A percentile compares a stretch with the other conserved stretches of the same genome.
These are phyloP conservation scores for Tetradesmus lagerheimii DNA, from an alignment of 139 green algal genomes.

Conservation along the genomic window DNA sequence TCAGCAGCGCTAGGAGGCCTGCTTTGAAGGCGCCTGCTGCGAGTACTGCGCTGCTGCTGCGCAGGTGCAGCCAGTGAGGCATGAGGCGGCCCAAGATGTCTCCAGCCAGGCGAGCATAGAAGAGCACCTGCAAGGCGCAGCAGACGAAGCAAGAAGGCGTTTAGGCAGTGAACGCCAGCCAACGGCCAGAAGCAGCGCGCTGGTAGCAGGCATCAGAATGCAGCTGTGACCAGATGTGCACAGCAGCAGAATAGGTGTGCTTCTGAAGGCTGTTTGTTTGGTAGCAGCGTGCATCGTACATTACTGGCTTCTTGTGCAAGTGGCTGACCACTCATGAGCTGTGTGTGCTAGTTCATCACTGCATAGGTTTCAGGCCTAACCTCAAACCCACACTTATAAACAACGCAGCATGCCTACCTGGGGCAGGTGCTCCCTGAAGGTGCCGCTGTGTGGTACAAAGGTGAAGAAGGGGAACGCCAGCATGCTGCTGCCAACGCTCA, in stretches of 20 bases:
- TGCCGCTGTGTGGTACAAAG: conserved; percentile 68
- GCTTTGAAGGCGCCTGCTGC: neutral
- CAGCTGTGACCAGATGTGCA: no score
- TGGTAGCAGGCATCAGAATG: neutral
- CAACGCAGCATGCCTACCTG: conserved; percentile 49
- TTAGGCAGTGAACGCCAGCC: no score
- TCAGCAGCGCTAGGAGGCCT: conserved; percentile 42
- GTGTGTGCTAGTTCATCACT: no score
- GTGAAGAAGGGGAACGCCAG: conserved; percentile 87
- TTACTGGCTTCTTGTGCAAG: no score
- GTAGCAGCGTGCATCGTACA: no score
- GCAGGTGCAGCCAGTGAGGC: conserved; percentile 53
- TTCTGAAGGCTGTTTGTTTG: no score
- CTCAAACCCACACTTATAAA: no score
- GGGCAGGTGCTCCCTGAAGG: conserved; percentile 66
- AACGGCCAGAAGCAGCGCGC: no score
- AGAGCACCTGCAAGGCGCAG: conserved; percentile 69
- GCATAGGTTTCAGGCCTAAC: no score
- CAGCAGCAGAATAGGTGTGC: no score
- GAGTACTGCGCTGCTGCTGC: conserved; percentile 20
- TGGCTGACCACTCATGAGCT: no score
- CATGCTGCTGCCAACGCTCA: conserved; percentile 66
- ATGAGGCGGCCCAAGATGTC: conserved; percentile 76
- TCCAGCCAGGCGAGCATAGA: conserved; percentile 79
- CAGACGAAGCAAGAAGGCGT: neutral